Percentiles rank a stretch among this genome's conserved stretches.
Evolutionary conservation across 176 grass and related monocot species (phyloP).

Genomic region (Zea luxurians): DNA sequence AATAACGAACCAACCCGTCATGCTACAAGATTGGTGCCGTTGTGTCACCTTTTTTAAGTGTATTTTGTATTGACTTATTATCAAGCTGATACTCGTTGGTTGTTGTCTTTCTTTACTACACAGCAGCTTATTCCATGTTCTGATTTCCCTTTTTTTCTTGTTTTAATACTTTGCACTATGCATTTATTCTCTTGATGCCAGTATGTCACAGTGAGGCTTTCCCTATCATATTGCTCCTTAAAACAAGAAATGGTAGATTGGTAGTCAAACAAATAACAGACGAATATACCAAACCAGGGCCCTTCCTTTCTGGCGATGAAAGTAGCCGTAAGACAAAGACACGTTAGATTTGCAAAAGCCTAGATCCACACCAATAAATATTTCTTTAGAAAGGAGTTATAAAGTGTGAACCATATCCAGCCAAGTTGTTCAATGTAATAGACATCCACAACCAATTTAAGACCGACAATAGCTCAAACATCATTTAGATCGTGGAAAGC

Average conservation of each 20-base stretch:
- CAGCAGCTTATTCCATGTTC: neutral
- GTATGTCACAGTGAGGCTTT: neutral
- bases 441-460: constrained; percentile 29
- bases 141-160: neutral
- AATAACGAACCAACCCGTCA: neutral
- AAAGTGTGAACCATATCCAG: constrained; percentile 16
- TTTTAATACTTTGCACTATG: neutral
- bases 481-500: constrained; percentile 27
- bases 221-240: neutral
- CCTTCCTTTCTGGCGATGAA: constrained; percentile 20
- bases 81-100: neutral
- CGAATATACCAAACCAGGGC: neutral
- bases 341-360: constrained; percentile 9
- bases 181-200: constrained; percentile 6
- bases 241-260: neutral
- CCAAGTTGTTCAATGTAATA: constrained; percentile 30
- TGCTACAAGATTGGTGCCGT: neutral
- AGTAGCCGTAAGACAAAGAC: neutral
- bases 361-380: neutral
- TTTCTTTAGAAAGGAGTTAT: constrained; percentile 17
- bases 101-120: neutral
- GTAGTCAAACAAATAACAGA: neutral
- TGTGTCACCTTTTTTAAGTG: neutral
- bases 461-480: constrained; percentile 33
- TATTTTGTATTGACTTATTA: neutral